Base-by-base conservation (phyloP, 202 grass and related monocot species). In the Brachypodium distachyon region DNA sequence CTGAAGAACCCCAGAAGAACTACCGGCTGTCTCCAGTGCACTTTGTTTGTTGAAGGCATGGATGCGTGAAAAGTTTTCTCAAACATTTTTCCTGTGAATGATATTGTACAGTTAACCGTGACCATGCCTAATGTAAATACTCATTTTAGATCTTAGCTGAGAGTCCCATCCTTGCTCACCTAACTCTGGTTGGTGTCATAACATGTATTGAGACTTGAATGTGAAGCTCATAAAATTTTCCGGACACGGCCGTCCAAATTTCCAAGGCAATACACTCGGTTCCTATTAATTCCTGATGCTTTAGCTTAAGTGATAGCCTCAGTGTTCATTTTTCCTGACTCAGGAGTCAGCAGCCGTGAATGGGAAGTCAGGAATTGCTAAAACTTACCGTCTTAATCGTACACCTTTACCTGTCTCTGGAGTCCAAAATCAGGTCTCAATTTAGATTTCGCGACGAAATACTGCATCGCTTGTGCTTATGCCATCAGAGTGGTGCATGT, bases 51-150 rank as follows among this genome's bases (percentile, higher is more conserved):
- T 37, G 23, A 76, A 53, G 63, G 41, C 64, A 57, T 61, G 49
- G 51, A 51, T 16, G 50, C 28, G 9, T 51, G 48, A 32, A 25
- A 71, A 25, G 5, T 74, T 21, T 3, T 55, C 26, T 67, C 12
- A n/a, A n/a, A 22, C 82, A 81, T 73, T 73, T 84, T 55, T 32
- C 11, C 29, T 36, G 40, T 4, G 65, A 25, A 41, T 75, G 70
- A 6, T 19, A 40, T 8, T 88, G 81, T 88, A 66, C 81, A 88
- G 86, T 57, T 79, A 76, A n/a, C 41, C n/a, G 38, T 38, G 23
- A 65, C 56, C 55, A 66, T 64, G n/a, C n/a, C n/a, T n/a, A 22
- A 28, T 89, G 56, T 84, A 81, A 77, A 77, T 81, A 17, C 70
- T 47, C 70, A 1, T 78, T 36, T 23, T 8, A 67, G 51, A 61